phyloP scores from a whole-genome alignment of 306 rosid genomes.

The Vicia villosa region DNA sequence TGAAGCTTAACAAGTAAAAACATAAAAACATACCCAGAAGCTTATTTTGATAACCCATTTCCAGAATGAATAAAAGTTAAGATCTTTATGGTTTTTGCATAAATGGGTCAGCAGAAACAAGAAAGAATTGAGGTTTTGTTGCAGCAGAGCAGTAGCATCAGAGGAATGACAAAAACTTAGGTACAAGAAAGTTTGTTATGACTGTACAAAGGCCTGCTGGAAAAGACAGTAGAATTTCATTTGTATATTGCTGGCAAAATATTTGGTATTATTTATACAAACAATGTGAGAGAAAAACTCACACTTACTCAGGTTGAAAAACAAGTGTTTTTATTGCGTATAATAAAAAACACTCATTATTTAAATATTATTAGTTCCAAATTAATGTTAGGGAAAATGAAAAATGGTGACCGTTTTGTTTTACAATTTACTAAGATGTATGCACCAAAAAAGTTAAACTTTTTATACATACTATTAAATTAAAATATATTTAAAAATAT shows the following conservation, averaged over 20 bases:
- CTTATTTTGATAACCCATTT: constrained; percentile 63
- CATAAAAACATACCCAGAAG: constrained; percentile 55
- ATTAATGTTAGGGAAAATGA: too few species aligned
- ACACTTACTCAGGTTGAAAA: background rate
- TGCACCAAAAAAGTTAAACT: too few species aligned
- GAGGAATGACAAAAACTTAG: constrained; percentile 23
- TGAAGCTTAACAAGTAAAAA: constrained; percentile 43
- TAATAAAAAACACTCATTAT: too few species aligned
- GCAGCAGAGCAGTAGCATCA: background rate
- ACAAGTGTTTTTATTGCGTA: background rate
- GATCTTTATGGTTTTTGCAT: constrained; percentile 39
- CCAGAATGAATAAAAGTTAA: constrained; percentile 36
- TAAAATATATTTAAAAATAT: too few species aligned
- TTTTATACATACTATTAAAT: too few species aligned
- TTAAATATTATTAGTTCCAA: too few species aligned
- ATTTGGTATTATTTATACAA: constrained; percentile 30
- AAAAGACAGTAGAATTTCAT: constrained; percentile 41
- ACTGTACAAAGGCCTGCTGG: constrained; percentile 14
- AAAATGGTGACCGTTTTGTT: too few species aligned
- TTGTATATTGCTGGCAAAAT: constrained; percentile 27
- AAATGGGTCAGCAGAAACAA: constrained; percentile 17
- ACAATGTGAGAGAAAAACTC: constrained; percentile 14
- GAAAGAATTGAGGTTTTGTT: constrained; percentile 6
- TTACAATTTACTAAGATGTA: too few species aligned
- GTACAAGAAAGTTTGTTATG: constrained; percentile 32